Evolutionary conservation across 1,284 basidiomycete genomes (phyloP).

Genomic region (Ganoderma leucocontextum): DNA sequence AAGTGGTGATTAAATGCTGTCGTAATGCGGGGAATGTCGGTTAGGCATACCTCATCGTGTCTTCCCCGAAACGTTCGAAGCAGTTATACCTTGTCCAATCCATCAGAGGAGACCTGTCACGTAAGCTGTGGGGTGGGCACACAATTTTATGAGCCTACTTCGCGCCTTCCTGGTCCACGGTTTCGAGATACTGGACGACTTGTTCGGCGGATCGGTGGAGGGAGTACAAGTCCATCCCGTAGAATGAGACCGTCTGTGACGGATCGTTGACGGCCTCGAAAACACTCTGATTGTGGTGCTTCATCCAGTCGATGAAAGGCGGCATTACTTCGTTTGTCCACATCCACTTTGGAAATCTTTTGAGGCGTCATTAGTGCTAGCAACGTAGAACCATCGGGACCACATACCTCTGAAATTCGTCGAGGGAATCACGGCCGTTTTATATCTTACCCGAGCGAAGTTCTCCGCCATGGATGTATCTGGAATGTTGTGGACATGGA

Average conservation of each 20-base stretch:
- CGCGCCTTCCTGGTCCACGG: constrained; percentile 39
- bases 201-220: constrained; percentile 38
- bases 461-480: constrained; percentile 37
- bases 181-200: constrained; percentile 39
- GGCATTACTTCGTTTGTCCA: constrained; percentile 44
- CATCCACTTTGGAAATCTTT: constrained; percentile 44
- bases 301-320: constrained; percentile 37
- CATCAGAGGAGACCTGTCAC: not conserved
- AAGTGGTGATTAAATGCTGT: not conserved
- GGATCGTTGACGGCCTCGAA: constrained; percentile 28
- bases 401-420: constrained; percentile 37
- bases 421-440: constrained; percentile 32
- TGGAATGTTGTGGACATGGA: constrained; percentile 16
- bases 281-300: constrained; percentile 35
- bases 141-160: constrained; percentile 38
- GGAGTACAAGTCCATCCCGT: constrained; percentile 43
- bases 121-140: constrained; percentile 2
- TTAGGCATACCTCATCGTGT: constrained; percentile 39
- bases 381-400: not conserved
- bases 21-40: not conserved
- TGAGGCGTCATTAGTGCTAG: not conserved
- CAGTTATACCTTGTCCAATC: constrained; percentile 38
- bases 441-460: constrained; percentile 29
- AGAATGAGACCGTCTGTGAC: constrained; percentile 37
- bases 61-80: constrained; percentile 42